Percentiles rank a stretch among this genome's conserved stretches.
These are phyloP conservation scores for Gnetum montanum DNA, from an alignment of 75 land plant genomes.

Conservation along the genomic window DNA sequence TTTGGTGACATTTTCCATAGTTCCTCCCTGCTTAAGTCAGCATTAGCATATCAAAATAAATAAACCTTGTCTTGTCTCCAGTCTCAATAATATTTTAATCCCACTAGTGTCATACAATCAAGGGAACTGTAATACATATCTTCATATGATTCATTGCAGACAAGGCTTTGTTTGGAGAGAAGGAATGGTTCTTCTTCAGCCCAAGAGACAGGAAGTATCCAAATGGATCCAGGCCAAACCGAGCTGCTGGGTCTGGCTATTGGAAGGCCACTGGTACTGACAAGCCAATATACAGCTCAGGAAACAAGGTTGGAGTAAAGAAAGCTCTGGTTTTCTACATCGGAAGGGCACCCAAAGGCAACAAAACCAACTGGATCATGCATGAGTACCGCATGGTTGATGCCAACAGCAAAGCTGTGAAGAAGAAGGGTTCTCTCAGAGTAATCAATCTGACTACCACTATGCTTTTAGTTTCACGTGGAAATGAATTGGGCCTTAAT, in stretches of 20 bases:
- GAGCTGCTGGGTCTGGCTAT: conserved; percentile 24
- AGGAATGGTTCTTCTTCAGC: conserved; percentile 11
- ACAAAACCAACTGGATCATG: conserved; percentile 42
- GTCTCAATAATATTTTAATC: too few relatives aligned
- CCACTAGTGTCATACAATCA: too few relatives aligned
- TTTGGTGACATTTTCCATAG: too few relatives aligned
- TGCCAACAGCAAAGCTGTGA: too few relatives aligned
- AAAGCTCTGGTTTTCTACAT: conserved; percentile 39
- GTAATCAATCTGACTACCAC: too few relatives aligned
- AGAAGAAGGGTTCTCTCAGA: too few relatives aligned
- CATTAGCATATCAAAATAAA: not conserved
- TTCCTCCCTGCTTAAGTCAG: not conserved
- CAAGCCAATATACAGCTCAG: conserved; percentile 16
- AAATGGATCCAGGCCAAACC: conserved; percentile 28
- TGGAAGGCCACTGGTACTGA: conserved; percentile 42
- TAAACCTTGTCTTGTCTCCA: too few relatives aligned
- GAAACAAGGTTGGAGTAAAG: conserved; percentile 19
- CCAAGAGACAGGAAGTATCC: not conserved
- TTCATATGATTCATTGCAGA: too few relatives aligned
- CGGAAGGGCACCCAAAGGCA: conserved; percentile 30
- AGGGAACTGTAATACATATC: too few relatives aligned
- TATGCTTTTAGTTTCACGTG: too few relatives aligned
- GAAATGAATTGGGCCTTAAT: too few relatives aligned
- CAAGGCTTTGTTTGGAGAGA: not conserved
- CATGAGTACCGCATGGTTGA: conserved; percentile 45